Evolutionary conservation across 768 basidiomycete genomes (phyloP).

Genomic region (Phallus indusiatus): DNA sequence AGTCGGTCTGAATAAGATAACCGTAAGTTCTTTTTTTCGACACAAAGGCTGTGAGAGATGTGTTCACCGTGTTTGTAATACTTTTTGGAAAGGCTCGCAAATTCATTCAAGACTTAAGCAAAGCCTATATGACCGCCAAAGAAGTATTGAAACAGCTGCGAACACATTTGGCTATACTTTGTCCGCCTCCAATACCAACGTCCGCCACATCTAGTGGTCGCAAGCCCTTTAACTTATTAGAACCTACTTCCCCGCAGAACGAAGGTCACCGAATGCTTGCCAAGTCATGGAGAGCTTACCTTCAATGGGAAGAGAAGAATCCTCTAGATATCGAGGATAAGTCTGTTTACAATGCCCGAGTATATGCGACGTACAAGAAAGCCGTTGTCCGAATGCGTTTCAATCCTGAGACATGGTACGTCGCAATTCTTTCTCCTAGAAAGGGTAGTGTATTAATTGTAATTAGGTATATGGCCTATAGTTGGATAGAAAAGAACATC

Average conservation of each 20-base stretch:
- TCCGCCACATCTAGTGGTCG: slow-evolving; percentile 27
- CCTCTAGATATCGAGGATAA: slow-evolving; percentile 85
- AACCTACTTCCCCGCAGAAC: slow-evolving; percentile 53
- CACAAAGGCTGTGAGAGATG: not conserved
- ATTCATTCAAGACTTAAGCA: slow-evolving; percentile 87
- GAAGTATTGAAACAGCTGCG: slow-evolving; percentile 74
- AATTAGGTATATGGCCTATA: slow-evolving; percentile 82
- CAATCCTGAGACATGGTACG: slow-evolving; percentile 89
- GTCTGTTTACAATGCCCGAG: slow-evolving; percentile 50
- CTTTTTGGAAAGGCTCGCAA: slow-evolving; percentile 66
- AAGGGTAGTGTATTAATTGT: not conserved
- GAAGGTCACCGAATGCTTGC: slow-evolving; percentile 62
- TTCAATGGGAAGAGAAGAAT: slow-evolving; percentile 94
- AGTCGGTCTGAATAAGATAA: slow-evolving; percentile 78
- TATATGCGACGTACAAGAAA: slow-evolving; percentile 80
- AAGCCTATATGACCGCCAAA: slow-evolving; percentile 91
- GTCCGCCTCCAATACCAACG: slow-evolving; percentile 35
- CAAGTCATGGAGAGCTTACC: slow-evolving; percentile 83
- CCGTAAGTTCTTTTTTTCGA: slow-evolving; percentile 31
- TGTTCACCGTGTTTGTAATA: not conserved
- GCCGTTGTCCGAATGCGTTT: slow-evolving; percentile 89
- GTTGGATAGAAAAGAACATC: slow-evolving; percentile 65
- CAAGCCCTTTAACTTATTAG: slow-evolving; percentile 47
- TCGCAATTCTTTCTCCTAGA: not conserved
- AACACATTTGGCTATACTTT: slow-evolving; percentile 53